Conservation (phyloP, 805 yeast species). For the Nakazawaea ernobii region DNA sequence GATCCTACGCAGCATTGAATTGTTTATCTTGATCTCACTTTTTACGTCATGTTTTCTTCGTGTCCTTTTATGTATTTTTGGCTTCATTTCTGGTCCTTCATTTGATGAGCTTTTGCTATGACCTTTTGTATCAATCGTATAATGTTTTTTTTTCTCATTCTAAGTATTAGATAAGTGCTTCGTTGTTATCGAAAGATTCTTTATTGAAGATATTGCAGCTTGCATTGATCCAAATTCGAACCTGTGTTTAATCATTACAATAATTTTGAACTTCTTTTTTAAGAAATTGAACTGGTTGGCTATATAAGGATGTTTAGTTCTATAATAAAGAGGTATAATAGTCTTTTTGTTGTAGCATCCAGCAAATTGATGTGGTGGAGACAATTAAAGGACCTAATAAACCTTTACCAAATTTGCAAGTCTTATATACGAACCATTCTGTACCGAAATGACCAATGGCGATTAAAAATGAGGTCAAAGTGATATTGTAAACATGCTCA, state of each 20-base stretch:
- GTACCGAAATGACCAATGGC: conserved; percentile 80
- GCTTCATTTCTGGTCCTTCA: not conserved
- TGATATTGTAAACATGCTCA: conserved; percentile 69
- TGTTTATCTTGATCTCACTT: not conserved
- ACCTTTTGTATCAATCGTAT: not conserved
- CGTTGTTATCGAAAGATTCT: too few relatives aligned
- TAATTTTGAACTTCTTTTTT: too few relatives aligned
- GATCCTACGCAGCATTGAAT: conserved; percentile 58
- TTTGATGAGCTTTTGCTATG: not conserved
- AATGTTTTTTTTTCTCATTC: not conserved
- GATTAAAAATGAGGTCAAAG: conserved; percentile 72
- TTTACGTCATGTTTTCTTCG: not conserved
- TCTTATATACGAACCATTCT: conserved; percentile 77
- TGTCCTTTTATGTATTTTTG: not conserved
- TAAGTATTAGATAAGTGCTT: too few relatives aligned
- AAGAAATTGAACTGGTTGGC: not conserved
- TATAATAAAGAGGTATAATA: conserved; percentile 36
- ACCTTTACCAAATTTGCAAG: conserved; percentile 83
- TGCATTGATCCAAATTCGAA: too few relatives aligned
- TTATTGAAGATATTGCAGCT: too few relatives aligned
- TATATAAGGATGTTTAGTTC: not conserved
- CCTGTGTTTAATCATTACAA: too few relatives aligned
- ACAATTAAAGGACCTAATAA: conserved; percentile 86
- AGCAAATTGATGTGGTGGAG: conserved; percentile 60
- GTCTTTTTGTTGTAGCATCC: conserved; percentile 76